Evolutionary conservation across 305 asterid species (phyloP).

Genomic region (Fraxinus sp.): DNA sequence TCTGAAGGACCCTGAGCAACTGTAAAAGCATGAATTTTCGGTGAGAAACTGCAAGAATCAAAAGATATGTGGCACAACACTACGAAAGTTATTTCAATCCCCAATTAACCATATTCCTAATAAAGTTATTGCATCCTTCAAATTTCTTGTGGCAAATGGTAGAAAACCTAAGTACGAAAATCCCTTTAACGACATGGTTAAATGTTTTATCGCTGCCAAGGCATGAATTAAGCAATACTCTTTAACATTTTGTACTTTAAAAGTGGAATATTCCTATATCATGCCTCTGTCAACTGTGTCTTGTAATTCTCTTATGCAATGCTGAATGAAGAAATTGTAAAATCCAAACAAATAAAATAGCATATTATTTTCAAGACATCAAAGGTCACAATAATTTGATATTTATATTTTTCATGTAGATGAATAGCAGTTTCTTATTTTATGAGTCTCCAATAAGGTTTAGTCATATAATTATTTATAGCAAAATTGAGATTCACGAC

Average conservation of each 20-base stretch:
- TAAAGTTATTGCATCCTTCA: no score
- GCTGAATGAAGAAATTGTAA: conserved; percentile 34
- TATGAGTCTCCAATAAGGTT: not conserved
- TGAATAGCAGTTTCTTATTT: not conserved
- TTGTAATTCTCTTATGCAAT: conserved; percentile 51
- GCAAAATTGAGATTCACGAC: not conserved
- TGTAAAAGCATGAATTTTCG: no score
- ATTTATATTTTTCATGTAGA: not conserved
- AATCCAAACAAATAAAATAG: not conserved
- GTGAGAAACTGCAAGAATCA: no score
- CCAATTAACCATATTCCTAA: no score
- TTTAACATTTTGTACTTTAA: not conserved
- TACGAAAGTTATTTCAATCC: no score
- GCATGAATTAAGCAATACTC: not conserved
- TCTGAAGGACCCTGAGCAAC: no score
- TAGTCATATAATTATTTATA: not conserved
- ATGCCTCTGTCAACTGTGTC: conserved; percentile 32
- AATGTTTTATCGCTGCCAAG: no score
- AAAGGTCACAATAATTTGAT: conserved; percentile 3
- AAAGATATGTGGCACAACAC: no score
- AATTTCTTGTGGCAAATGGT: no score
- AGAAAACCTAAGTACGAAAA: no score
- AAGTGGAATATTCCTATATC: not conserved
- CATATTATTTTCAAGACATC: not conserved
- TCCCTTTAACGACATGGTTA: no score